Percentiles rank a stretch among this genome's conserved stretches.
Conservation (phyloP, 495 filamentous ascomycete species). For the Cladorrhinum samala region DNA sequence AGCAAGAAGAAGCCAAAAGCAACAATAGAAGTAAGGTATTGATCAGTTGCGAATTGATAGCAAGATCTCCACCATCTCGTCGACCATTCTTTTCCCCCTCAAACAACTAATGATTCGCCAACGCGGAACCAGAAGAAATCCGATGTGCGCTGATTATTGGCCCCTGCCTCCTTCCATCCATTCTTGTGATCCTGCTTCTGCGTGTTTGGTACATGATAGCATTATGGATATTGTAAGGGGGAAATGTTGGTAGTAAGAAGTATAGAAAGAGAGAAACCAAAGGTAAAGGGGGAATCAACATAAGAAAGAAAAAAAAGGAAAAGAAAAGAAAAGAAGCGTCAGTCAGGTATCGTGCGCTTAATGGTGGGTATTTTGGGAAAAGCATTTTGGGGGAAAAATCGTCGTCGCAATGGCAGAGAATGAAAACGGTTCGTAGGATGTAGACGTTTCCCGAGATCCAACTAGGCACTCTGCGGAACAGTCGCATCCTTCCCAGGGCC, state of each 20-base stretch:
- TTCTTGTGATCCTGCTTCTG: no score
- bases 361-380: slow-evolving; percentile 2
- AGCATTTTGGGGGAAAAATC: slow-evolving; percentile 1
- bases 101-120: no score
- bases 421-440: background rate
- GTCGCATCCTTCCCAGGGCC: slow-evolving; percentile 28
- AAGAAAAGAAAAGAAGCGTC: slow-evolving; percentile 2
- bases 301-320: background rate
- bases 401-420: slow-evolving; percentile 1
- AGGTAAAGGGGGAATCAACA: background rate
- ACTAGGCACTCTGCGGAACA: slow-evolving; percentile 40
- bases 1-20: no score
- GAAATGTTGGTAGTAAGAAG: background rate
- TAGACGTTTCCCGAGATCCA: slow-evolving; percentile 2
- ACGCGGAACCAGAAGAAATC: no score
- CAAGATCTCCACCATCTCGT: no score
- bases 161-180: no score
- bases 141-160: no score
- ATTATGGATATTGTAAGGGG: background rate
- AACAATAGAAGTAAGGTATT: no score
- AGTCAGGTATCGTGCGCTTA: background rate
- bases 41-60: no score
- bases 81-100: no score
- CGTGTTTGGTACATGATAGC: no score
- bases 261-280: background rate